A percentile compares a stretch with the other conserved stretches of the same genome.
Conservation (phyloP, 345 rosid genomes). For the Aegle marmelos region DNA sequence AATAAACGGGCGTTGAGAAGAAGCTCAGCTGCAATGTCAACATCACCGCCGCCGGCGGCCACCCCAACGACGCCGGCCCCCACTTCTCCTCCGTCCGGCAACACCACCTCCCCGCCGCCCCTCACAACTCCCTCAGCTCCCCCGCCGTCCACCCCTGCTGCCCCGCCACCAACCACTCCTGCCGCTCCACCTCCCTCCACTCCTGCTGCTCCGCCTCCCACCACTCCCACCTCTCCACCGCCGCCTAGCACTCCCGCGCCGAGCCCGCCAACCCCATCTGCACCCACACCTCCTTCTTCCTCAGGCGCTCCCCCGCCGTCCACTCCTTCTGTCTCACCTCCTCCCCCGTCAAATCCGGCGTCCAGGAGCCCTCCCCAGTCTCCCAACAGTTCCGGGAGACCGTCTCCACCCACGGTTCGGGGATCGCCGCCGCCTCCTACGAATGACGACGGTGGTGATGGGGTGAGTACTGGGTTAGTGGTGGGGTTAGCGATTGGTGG, state of each 20-base stretch:
- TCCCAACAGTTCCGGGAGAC: slow-evolving; percentile 21
- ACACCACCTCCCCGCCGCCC: slow-evolving; percentile 43
- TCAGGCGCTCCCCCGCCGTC: slow-evolving; percentile 16
- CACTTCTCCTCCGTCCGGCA: slow-evolving; percentile 21
- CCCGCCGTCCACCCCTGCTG: slow-evolving; percentile 19
- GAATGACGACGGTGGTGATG: not conserved
- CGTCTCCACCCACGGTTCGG: slow-evolving; percentile 29
- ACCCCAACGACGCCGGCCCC: slow-evolving; percentile 35
- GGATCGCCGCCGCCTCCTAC: slow-evolving; percentile 32
- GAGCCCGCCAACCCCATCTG: slow-evolving; percentile 8
- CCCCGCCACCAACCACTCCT: not conserved
- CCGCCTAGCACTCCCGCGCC: slow-evolving; percentile 21
- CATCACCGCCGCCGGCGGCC: slow-evolving; percentile 13
- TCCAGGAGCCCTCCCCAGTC: slow-evolving; percentile 29
- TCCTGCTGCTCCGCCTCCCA: slow-evolving; percentile 27
- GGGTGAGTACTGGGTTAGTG: slow-evolving; percentile 51
- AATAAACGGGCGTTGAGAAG: not conserved
- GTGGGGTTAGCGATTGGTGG: slow-evolving; percentile 71
- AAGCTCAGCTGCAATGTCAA: not conserved
- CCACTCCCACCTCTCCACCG: slow-evolving; percentile 33
- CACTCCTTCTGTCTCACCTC: slow-evolving; percentile 31
- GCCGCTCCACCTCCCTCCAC: slow-evolving; percentile 32
- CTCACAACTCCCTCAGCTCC: slow-evolving; percentile 35
- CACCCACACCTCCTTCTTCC: slow-evolving; percentile 25
- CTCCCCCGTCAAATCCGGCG: slow-evolving; percentile 43